These are phyloP conservation scores for Ustilago nuda DNA, from an alignment of 1,284 basidiomycete species.

Conservation along the genomic window DNA sequence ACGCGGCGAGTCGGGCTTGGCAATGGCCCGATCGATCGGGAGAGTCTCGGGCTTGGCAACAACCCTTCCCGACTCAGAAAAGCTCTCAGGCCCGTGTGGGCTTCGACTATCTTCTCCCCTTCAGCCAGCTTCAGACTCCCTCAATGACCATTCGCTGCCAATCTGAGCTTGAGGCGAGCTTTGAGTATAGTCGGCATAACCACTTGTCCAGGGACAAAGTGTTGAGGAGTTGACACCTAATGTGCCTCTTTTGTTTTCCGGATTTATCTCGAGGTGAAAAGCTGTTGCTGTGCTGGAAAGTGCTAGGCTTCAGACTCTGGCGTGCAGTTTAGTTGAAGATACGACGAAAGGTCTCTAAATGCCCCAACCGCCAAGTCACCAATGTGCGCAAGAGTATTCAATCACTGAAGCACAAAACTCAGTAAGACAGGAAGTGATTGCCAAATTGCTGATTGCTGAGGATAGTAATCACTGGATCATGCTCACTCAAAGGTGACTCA, in stretches of 20 bases:
- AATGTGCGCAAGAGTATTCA: no score
- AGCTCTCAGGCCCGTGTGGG: background rate
- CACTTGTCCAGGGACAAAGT: background rate
- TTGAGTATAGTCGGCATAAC: background rate
- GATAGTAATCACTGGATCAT: no score
- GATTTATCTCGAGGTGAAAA: background rate
- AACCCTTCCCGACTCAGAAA: background rate
- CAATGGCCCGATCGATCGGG: background rate
- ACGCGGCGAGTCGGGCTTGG: background rate
- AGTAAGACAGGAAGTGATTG: no score
- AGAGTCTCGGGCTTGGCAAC: slow-evolving; percentile 21
- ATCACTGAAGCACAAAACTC: no score
- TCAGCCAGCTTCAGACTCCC: background rate
- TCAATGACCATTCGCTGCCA: background rate
- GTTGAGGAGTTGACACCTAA: background rate
- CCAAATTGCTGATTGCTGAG: no score
- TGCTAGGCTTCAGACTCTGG: background rate
- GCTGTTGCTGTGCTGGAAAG: slow-evolving; percentile 3
- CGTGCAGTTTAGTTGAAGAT: background rate
- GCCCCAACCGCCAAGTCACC: no score
- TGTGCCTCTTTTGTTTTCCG: background rate
- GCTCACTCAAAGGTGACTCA: no score
- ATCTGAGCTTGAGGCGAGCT: background rate
- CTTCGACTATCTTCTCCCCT: background rate
- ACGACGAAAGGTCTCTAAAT: no score